Evolutionary conservation across 1,284 basidiomycete species (phyloP).

Genomic region (Flammula alnicola): DNA sequence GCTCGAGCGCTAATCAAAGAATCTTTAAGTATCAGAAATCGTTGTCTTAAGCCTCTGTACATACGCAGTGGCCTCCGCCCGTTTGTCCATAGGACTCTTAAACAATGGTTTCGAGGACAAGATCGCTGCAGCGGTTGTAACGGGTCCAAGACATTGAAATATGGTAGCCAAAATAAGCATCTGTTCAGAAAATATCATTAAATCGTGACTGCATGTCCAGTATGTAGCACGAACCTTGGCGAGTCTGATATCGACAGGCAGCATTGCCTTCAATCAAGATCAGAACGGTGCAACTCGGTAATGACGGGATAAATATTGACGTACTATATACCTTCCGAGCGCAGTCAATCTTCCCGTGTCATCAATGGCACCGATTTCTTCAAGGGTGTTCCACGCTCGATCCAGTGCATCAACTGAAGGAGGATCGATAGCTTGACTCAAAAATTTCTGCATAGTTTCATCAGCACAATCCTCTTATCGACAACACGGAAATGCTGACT

Average conservation of each 20-base stretch:
- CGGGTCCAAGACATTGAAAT: constrained; percentile 78
- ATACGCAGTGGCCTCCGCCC: constrained; percentile 78
- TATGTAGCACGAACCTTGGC: constrained; percentile 81
- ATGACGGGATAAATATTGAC: constrained; percentile 20
- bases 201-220: too few relatives aligned
- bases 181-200: constrained; percentile 43
- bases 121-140: constrained; percentile 83
- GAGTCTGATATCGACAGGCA: constrained; percentile 89
- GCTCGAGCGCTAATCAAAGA: constrained; percentile 63
- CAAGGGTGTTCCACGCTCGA: constrained; percentile 75
- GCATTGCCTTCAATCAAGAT: constrained; percentile 57
- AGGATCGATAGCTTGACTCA: constrained; percentile 83
- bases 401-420: constrained; percentile 82
- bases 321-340: constrained; percentile 81
- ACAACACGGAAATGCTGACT: constrained; percentile 44
- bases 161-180: constrained; percentile 87
- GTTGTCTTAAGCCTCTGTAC: constrained; percentile 21
- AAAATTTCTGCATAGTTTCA: constrained; percentile 52
- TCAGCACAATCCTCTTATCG: too few relatives aligned
- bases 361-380: constrained; percentile 81
- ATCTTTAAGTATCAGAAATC: constrained; percentile 9
- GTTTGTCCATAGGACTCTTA: constrained; percentile 78
- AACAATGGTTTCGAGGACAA: constrained; percentile 91
- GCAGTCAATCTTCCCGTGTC: constrained; percentile 74
- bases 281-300: constrained; percentile 5